phyloP scores from a whole-genome alignment of 169 alveolate species.

The Ichthyophthirius multifiliis region DNA sequence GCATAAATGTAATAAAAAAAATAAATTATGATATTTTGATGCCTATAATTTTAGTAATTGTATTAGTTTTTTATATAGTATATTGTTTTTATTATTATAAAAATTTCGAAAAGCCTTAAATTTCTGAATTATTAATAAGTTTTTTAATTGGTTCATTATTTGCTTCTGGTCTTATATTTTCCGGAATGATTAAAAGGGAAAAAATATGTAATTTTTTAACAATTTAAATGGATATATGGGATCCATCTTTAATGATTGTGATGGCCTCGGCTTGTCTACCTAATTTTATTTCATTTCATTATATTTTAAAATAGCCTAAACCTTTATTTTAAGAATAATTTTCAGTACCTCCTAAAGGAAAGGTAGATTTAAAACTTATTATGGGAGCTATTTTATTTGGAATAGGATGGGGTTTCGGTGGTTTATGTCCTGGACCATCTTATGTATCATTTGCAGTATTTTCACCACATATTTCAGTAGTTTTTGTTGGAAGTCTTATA shows the following conservation, averaged over 20 bases:
- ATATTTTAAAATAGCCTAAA: slow-evolving; percentile 25
- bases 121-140: slow-evolving; percentile 23
- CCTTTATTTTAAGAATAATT: slow-evolving; percentile 55
- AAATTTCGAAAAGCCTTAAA: slow-evolving; percentile 16
- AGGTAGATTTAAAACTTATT: slow-evolving; percentile 52
- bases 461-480: slow-evolving; percentile 5
- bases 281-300: slow-evolving; percentile 58
- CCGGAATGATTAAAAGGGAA: slow-evolving; percentile 79
- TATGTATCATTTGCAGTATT: slow-evolving; percentile 32
- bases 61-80: slow-evolving; percentile 2
- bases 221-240: slow-evolving; percentile 64
- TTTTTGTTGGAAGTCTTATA: slow-evolving; percentile 16
- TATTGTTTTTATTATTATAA: background rate
- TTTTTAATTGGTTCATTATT: slow-evolving; percentile 65
- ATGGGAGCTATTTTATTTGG: slow-evolving; percentile 81
- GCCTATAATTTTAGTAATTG: background rate
- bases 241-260: slow-evolving; percentile 68
- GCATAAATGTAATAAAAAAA: background rate
- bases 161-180: slow-evolving; percentile 68
- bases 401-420: slow-evolving; percentile 84
- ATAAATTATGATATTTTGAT: background rate
- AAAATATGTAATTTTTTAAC: slow-evolving; percentile 65
- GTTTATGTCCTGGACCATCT: slow-evolving; percentile 79
- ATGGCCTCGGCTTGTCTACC: slow-evolving; percentile 64
- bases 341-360: slow-evolving; percentile 47